Evolutionary conservation across 2,329 filamentous ascomycete species (phyloP), one percentile per base, ranked within the genome.

Genomic region (Cytospora mali): DNA sequence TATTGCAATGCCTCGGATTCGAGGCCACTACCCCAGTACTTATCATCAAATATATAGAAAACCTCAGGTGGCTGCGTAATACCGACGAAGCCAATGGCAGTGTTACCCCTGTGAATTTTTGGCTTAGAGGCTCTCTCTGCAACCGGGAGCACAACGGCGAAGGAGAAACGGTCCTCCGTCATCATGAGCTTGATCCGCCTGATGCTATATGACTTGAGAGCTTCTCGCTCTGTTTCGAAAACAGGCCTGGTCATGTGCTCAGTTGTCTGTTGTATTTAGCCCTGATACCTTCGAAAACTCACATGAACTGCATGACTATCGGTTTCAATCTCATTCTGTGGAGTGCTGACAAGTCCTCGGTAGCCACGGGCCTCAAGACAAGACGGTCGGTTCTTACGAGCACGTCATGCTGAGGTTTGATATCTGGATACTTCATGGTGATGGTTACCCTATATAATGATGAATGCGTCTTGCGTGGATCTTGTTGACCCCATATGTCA

Each of bases 151-250:
- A 59, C 35, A 2, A 59, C 31, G 23, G 57, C 50, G 57, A 59
- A 59, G 29, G 57, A 59, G 16, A 59, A 59, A 1, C 49, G 49
- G n/a, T 59, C 57, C 27, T 46, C 23, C 14, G 31, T 53, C 57
- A 59, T 59, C 57, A 59, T 59, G 27, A 59, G 49, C 49, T 59
- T 50, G 27, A 59, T 59, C 9, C 57, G 49, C n/a, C 33, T 59
- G 21, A 59, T 35, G 21, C 57, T 59, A 39, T 59, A 29, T 25
- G 57, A 59, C 13, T 59, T 59, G 25, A 53, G 13, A 28, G 57
- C 57, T 9, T 59, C 57, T 33, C 46, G 25, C 11, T 53, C 57
- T 9, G 14, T 53, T 10, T 59, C 57, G 21, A 59, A 49, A 6
- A 23, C 57, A 14, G 57, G 57, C 57, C 57, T 59, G 25, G 14